These are phyloP conservation scores for Fusarium sp. DNA, from an alignment of 2,329 filamentous ascomycete genomes.

Conservation along the genomic window DNA sequence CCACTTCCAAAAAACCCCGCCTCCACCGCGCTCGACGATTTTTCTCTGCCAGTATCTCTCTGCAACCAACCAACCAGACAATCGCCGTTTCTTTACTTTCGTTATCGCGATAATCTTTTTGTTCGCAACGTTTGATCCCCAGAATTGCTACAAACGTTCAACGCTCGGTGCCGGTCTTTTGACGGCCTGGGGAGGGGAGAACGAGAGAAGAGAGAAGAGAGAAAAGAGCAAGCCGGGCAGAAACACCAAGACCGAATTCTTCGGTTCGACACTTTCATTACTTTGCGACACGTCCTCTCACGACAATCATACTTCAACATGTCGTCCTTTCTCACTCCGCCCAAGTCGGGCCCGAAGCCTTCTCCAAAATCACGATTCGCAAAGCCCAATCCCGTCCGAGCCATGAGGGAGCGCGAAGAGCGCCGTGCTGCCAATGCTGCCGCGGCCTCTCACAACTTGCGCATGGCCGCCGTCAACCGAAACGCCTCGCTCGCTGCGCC, in stretches of 20 bases:
- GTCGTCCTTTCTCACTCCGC: conserved; percentile 64
- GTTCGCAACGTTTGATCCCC: background rate
- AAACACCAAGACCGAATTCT: background rate
- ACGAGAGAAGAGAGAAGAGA: conserved; percentile 3
- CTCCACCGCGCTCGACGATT: conserved; percentile 40
- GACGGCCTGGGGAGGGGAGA: conserved; percentile 33
- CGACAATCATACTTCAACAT: conserved; percentile 51
- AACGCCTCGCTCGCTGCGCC: conserved; percentile 53
- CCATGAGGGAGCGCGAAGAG: conserved; percentile 68
- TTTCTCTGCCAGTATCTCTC: conserved; percentile 44
- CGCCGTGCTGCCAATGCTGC: conserved; percentile 57
- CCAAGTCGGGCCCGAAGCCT: conserved; percentile 52
- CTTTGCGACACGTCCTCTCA: background rate
- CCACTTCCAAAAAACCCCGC: conserved; percentile 42
- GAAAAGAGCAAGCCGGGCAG: conserved; percentile 8
- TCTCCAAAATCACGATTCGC: conserved; percentile 59
- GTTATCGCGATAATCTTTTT: conserved; percentile 41
- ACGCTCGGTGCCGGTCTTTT: conserved; percentile 19
- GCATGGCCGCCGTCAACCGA: conserved; percentile 52
- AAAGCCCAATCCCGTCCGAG: conserved; percentile 65
- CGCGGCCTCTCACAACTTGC: conserved; percentile 47
- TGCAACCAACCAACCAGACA: conserved; percentile 17
- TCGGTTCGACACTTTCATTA: background rate
- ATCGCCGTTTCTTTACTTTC: conserved; percentile 12
- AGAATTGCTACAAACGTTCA: background rate